Conservation (phyloP, 305 asterid genomes). For the Rubia occidens region DNA sequence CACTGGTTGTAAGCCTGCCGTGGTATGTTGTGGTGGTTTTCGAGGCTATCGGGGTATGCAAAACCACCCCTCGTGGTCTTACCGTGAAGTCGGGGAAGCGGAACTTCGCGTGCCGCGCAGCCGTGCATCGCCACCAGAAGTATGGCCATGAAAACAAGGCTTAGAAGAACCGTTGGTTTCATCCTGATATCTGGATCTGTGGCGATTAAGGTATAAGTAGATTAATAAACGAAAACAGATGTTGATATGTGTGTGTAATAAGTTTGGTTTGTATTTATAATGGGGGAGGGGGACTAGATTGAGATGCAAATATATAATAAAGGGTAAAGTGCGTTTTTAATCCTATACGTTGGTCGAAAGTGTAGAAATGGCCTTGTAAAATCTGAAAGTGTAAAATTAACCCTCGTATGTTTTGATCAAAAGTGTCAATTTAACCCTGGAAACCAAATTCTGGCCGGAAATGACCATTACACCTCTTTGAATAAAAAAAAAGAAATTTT, state of each 20-base stretch:
- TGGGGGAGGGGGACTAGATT: not conserved
- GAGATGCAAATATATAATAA: not conserved
- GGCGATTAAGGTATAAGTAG: not conserved
- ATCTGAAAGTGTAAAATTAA: too few relatives aligned
- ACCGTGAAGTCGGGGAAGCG: not conserved
- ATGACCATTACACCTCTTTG: too few relatives aligned
- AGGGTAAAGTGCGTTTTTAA: too few relatives aligned
- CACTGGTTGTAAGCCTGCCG: conserved; percentile 36
- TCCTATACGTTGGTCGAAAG: too few relatives aligned
- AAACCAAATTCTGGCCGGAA: too few relatives aligned
- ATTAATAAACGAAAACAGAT: not conserved
- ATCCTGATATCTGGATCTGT: not conserved
- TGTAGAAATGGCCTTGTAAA: too few relatives aligned
- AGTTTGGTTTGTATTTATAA: not conserved
- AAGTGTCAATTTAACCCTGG: too few relatives aligned
- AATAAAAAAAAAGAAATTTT: too few relatives aligned
- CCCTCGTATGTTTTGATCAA: too few relatives aligned
- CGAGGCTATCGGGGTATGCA: conserved; percentile 20
- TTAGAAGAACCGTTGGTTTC: not conserved
- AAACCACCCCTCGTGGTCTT: not conserved
- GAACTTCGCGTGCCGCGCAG: not conserved
- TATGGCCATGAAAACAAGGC: conserved; percentile 8
- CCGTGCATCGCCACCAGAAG: not conserved
- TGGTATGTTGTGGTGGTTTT: conserved; percentile 50
- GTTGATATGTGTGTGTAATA: not conserved